Conservation (phyloP, 306 rosid genomes). For the Alnus rubra region DNA sequence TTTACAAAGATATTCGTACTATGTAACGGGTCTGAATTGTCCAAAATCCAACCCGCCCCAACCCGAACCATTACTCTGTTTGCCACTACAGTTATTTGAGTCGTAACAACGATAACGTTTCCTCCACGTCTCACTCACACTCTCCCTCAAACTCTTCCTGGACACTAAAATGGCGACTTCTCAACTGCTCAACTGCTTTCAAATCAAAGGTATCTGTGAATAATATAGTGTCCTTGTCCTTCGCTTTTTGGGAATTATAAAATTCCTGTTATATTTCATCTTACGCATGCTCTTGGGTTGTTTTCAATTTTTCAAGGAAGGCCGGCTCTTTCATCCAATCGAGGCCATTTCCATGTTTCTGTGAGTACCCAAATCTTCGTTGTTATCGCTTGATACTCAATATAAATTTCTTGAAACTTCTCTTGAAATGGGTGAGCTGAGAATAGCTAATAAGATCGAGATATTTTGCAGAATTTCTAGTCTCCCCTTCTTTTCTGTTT, state of each 20-base stretch:
- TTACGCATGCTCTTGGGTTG: not conserved
- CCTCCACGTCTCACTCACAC: not conserved
- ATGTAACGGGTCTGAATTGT: no score
- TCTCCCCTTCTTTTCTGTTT: not conserved
- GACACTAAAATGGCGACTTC: conserved; percentile 24
- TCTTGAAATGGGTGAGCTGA: not conserved
- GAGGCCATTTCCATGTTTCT: conserved; percentile 19
- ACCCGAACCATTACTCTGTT: not conserved
- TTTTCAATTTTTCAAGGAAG: conserved; percentile 22
- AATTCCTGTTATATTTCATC: not conserved
- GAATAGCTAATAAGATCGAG: not conserved
- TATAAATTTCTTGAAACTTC: not conserved
- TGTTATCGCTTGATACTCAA: not conserved
- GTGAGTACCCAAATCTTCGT: conserved; percentile 24
- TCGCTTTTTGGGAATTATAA: not conserved
- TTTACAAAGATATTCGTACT: no score
- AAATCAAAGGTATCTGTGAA: conserved; percentile 31
- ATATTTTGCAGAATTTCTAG: not conserved
- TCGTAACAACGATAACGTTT: conserved; percentile 8
- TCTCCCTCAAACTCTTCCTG: not conserved
- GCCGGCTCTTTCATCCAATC: conserved; percentile 25
- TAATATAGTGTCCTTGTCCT: not conserved
- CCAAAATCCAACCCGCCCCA: not conserved
- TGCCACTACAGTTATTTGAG: no score
- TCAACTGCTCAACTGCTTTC: conserved; percentile 32